Conservation (phyloP, 78 protist genomes). For the Tieghemostelium lacteum region DNA sequence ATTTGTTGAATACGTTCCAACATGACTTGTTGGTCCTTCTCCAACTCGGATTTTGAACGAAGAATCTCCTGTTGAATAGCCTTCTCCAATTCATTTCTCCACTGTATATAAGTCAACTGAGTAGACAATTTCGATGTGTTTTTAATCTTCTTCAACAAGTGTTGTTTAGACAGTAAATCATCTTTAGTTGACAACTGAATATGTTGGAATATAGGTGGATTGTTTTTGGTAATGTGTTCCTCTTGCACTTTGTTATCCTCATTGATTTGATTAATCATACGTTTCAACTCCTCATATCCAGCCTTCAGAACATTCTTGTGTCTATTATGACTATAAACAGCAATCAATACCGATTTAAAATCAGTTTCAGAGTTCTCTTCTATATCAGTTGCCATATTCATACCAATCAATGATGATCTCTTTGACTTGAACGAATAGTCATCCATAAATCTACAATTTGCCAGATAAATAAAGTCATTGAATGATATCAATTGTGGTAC, state of each 20-base stretch:
- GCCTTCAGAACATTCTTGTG: not conserved
- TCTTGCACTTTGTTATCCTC: slow-evolving; percentile 31
- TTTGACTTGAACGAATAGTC: slow-evolving; percentile 41
- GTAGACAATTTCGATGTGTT: slow-evolving; percentile 10
- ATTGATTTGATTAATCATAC: slow-evolving; percentile 6
- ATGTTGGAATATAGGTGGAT: slow-evolving; percentile 56
- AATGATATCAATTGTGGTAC: slow-evolving; percentile 44
- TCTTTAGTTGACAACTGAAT: slow-evolving; percentile 44
- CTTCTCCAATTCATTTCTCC: slow-evolving; percentile 56
- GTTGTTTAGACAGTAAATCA: slow-evolving; percentile 41
- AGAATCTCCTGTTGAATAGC: slow-evolving; percentile 9
- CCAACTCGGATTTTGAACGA: slow-evolving; percentile 1
- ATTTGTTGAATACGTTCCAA: not conserved
- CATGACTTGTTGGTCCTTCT: not conserved
- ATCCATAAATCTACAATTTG: slow-evolving; percentile 56
- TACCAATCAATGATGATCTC: slow-evolving; percentile 45
- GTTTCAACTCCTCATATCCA: slow-evolving; percentile 51
- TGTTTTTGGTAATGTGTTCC: slow-evolving; percentile 9
- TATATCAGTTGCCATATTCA: not conserved
- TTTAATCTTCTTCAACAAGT: slow-evolving; percentile 55
- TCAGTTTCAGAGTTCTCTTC: not conserved
- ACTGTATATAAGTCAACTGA: slow-evolving; percentile 2
- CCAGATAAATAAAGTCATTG: slow-evolving; percentile 36
- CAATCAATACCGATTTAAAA: not conserved
- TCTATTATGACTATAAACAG: slow-evolving; percentile 17